These are phyloP conservation scores for Vanderwaltozyma verrucispora DNA, from an alignment of 805 yeast genomes.

Conservation along the genomic window DNA sequence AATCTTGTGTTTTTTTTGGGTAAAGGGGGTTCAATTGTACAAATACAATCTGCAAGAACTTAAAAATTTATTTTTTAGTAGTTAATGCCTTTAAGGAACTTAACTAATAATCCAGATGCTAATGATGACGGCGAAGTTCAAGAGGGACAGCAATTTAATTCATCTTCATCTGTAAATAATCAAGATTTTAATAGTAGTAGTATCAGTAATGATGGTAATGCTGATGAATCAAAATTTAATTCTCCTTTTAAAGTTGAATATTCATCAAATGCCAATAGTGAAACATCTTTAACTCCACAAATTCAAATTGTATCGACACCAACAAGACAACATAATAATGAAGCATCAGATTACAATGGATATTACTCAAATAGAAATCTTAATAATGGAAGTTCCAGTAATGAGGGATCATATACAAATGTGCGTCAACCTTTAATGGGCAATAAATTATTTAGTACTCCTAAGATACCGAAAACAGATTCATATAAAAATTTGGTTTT, in stretches of 20 bases:
- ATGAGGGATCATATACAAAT: conserved; percentile 1
- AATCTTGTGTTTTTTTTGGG: too few species aligned
- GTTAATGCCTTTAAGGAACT: conserved; percentile 7
- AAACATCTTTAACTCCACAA: conserved; percentile 19
- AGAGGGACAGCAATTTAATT: too few species aligned
- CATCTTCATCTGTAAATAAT: too few species aligned
- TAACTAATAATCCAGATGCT: conserved; percentile 2
- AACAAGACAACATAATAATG: conserved; percentile 1
- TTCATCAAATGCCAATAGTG: conserved; percentile 1
- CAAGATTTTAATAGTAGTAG: too few species aligned
- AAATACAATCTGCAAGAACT: too few species aligned
- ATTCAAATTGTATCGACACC: conserved; percentile 1
- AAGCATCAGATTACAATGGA: conserved; percentile 22
- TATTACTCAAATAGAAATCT: conserved; percentile 20
- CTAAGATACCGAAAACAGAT: conserved; percentile 1
- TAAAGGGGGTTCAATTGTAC: too few species aligned
- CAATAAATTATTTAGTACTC: neutral
- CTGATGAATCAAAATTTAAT: too few species aligned
- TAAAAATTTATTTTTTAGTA: too few species aligned
- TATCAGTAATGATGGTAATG: too few species aligned
- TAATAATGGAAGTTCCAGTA: conserved; percentile 1
- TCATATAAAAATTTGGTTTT: conserved; percentile 11
- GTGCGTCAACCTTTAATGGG: conserved; percentile 1
- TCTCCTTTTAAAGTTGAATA: too few species aligned
- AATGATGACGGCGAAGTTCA: neutral